These are phyloP conservation scores for Steccherinum ochraceum DNA, from an alignment of 768 basidiomycete genomes.

Conservation along the genomic window DNA sequence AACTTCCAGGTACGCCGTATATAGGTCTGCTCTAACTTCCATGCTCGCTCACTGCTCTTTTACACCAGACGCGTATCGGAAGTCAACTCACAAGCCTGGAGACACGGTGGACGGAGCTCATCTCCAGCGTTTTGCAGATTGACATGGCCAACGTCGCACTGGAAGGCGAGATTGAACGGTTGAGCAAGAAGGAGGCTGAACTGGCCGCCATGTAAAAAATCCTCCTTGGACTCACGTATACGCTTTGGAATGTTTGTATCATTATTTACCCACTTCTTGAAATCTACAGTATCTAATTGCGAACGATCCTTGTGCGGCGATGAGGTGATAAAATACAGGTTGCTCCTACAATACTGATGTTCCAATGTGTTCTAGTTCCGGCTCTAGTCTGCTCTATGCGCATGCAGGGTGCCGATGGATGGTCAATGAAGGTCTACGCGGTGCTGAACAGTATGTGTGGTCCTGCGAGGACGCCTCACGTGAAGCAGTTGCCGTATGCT, in stretches of 20 bases:
- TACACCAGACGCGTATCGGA: constrained; percentile 74
- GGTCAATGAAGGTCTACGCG: too few species aligned
- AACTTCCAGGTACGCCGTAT: constrained; percentile 70
- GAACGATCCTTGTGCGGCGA: too few species aligned
- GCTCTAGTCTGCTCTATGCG: background rate
- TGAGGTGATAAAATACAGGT: too few species aligned
- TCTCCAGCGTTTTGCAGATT: constrained; percentile 86
- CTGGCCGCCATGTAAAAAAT: constrained; percentile 30
- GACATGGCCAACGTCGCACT: constrained; percentile 92
- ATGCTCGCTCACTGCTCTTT: too few species aligned
- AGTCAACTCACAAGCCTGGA: constrained; percentile 77
- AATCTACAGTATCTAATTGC: too few species aligned
- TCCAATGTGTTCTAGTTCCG: too few species aligned
- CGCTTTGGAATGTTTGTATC: background rate
- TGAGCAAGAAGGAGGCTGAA: constrained; percentile 57
- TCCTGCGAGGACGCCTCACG: too few species aligned
- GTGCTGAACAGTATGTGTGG: too few species aligned
- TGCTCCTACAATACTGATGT: too few species aligned
- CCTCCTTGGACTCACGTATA: background rate
- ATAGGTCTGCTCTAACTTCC: background rate
- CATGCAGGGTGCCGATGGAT: too few species aligned
- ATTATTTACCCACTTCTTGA: too few species aligned
- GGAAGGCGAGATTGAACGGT: constrained; percentile 68
- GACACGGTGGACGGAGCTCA: constrained; percentile 87
- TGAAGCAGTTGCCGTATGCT: constrained; percentile 19